These are phyloP conservation scores for Eucalyptus erythrocorys DNA, from an alignment of 345 rosid genomes.

Conservation along the genomic window DNA sequence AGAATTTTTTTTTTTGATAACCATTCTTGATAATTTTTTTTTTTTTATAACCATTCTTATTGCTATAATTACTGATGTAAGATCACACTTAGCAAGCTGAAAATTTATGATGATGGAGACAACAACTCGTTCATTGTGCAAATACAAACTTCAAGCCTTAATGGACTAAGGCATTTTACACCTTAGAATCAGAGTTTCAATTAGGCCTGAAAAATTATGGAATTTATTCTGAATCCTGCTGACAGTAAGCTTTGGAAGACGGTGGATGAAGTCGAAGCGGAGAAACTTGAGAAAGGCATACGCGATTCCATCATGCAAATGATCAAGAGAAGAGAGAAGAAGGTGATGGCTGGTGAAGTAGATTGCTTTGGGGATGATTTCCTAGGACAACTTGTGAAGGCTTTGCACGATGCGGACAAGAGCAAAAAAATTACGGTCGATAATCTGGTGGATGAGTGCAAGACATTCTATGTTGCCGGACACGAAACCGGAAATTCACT, in stretches of 20 bases:
- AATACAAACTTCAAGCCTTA: neutral
- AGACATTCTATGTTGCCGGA: slow-evolving; percentile 19
- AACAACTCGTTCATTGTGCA: neutral
- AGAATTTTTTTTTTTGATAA: neutral
- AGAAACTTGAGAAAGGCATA: neutral
- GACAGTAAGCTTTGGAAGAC: slow-evolving; percentile 10
- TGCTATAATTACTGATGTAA: neutral
- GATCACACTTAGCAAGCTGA: neutral
- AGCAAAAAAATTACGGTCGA: neutral
- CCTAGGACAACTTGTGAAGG: slow-evolving; percentile 10
- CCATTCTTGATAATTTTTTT: neutral
- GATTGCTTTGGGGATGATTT: slow-evolving; percentile 13
- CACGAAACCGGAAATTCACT: slow-evolving; percentile 16
- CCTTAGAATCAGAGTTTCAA: neutral
- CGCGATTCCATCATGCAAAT: neutral
- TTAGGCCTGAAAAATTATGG: neutral
- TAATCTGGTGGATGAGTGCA: slow-evolving; percentile 28
- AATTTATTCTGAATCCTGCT: neutral
- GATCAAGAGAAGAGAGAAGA: slow-evolving; percentile 9
- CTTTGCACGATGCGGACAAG: neutral
- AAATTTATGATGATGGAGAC: neutral
- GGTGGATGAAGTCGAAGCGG: slow-evolving; percentile 5
- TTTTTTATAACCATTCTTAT: neutral
- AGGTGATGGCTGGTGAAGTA: neutral
- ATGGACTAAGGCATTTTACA: neutral